These are phyloP conservation scores for Lonicera japonica DNA, from an alignment of 129 eudicot species.

Conservation along the genomic window DNA sequence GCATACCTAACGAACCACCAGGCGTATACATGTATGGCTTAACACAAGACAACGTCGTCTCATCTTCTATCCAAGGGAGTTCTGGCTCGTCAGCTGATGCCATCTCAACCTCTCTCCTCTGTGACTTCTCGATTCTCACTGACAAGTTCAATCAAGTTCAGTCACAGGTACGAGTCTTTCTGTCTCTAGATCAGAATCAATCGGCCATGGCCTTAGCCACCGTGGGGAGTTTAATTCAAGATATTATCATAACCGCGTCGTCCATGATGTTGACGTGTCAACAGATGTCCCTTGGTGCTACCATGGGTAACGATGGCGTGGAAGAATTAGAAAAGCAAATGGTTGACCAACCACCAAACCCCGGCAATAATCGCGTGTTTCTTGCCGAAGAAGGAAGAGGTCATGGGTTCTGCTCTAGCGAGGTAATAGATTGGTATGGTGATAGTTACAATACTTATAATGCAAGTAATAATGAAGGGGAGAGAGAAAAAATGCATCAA, in stretches of 20 bases:
- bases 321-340: slow-evolving; percentile 4
- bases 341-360: neutral
- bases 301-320: neutral
- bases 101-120: slow-evolving; percentile 35
- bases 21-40: slow-evolving; percentile 10
- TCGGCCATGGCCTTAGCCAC: slow-evolving; percentile 26
- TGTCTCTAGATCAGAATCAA: slow-evolving; percentile 17
- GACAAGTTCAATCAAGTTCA: slow-evolving; percentile 50
- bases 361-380: neutral
- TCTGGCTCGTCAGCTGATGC: too few species aligned
- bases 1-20: slow-evolving; percentile 27
- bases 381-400: neutral
- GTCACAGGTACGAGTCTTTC: slow-evolving; percentile 26
- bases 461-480: slow-evolving; percentile 14
- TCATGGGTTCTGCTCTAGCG: neutral
- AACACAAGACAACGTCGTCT: slow-evolving; percentile 13
- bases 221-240: slow-evolving; percentile 60
- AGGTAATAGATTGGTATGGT: slow-evolving; percentile 20
- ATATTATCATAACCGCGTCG: slow-evolving; percentile 63
- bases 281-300: slow-evolving; percentile 30
- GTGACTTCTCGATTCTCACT: slow-evolving; percentile 46
- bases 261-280: slow-evolving; percentile 73
- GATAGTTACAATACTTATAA: slow-evolving; percentile 17
- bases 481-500: slow-evolving; percentile 1
- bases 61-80: slow-evolving; percentile 4